phyloP scores from a whole-genome alignment of 1,284 basidiomycete species.

The Ustilago trichophora region DNA sequence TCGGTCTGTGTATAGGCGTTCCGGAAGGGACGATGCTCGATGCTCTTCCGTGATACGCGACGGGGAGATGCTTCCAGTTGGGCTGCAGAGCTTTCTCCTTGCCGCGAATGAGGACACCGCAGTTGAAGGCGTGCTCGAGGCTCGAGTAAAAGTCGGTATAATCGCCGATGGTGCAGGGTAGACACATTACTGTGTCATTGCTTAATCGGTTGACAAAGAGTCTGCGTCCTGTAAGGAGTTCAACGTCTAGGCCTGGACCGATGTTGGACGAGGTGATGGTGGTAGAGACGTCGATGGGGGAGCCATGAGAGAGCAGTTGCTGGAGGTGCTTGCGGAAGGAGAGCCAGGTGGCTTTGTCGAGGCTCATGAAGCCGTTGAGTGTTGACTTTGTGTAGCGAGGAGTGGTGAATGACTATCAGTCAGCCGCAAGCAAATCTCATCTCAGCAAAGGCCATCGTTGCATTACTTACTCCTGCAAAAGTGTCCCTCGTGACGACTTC shows the following conservation, averaged over 20 bases:
- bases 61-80: slow-evolving; percentile 42
- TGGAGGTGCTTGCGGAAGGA: slow-evolving; percentile 27
- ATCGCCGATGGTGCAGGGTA: slow-evolving; percentile 47
- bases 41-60: slow-evolving; percentile 51
- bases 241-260: background rate
- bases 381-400: too few species aligned
- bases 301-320: slow-evolving; percentile 12
- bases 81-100: slow-evolving; percentile 16
- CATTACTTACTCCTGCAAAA: background rate
- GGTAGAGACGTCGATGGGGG: background rate
- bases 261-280: background rate
- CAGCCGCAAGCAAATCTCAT: too few species aligned
- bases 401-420: too few species aligned
- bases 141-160: slow-evolving; percentile 54
- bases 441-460: too few species aligned
- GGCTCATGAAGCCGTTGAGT: slow-evolving; percentile 37
- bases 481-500: background rate
- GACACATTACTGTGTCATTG: slow-evolving; percentile 11
- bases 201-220: slow-evolving; percentile 2
- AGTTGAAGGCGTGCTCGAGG: slow-evolving; percentile 45
- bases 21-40: slow-evolving; percentile 37
- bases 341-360: slow-evolving; percentile 3
- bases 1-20: slow-evolving; percentile 34
- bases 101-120: slow-evolving; percentile 25
- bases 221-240: background rate